Conservation (phyloP, 495 filamentous ascomycete species). For the Penicillium pancosmium region DNA sequence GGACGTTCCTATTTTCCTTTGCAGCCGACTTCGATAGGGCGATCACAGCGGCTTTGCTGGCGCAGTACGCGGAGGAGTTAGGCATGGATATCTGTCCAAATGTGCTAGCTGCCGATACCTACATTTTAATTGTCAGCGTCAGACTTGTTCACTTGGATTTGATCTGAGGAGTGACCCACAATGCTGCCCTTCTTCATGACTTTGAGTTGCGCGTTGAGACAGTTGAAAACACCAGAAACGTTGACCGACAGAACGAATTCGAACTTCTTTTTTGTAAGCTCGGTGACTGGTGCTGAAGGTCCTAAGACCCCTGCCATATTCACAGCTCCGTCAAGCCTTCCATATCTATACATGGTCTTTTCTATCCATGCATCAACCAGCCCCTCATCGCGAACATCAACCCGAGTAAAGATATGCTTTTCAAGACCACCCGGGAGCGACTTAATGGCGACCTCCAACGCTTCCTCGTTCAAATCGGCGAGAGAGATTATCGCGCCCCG, state of each 20-base stretch:
- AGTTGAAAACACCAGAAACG: neutral
- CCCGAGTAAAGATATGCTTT: neutral
- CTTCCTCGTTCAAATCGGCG: neutral
- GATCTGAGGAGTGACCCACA: neutral
- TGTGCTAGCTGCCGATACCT: constrained; percentile 44
- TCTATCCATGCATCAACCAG: constrained; percentile 8
- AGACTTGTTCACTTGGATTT: no score
- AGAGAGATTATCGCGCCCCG: neutral
- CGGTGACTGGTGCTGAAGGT: neutral
- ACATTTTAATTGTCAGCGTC: neutral
- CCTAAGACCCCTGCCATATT: neutral
- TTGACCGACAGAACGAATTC: neutral
- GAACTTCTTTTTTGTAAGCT: neutral
- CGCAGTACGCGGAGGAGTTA: constrained; percentile 49
- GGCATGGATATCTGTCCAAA: constrained; percentile 51
- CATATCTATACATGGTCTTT: constrained; percentile 5
- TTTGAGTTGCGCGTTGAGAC: neutral
- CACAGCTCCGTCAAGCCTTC: constrained; percentile 13
- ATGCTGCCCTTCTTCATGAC: constrained; percentile 7
- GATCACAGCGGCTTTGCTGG: constrained; percentile 57
- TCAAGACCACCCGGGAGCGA: neutral
- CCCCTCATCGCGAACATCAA: neutral
- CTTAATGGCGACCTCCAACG: neutral
- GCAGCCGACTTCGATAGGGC: constrained; percentile 57
- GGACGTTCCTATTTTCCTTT: constrained; percentile 51